phyloP scores from a whole-genome alignment of 192 early-diverging fungal species.

The Coemansia sp. region DNA sequence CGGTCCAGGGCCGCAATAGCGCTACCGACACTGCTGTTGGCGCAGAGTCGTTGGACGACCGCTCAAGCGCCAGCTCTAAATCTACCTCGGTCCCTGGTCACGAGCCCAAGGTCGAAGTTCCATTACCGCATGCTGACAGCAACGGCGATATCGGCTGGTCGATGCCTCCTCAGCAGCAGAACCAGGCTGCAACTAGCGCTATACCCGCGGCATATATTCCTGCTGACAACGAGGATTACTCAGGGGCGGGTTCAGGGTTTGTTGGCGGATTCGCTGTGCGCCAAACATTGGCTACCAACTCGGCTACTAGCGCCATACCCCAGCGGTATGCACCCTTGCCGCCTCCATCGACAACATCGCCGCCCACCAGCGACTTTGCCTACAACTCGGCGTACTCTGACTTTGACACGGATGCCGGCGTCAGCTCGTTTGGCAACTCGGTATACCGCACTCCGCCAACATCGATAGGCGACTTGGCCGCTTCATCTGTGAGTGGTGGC shows the following conservation, averaged over 20 bases:
- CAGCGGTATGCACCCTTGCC: conserved; percentile 4
- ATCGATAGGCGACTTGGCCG: conserved; percentile 42
- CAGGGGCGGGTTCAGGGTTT: conserved; percentile 33
- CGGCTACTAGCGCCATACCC: conserved; percentile 11
- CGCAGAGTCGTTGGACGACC: conserved; percentile 39
- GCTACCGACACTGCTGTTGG: conserved; percentile 45
- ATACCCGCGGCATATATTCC: background rate
- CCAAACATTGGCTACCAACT: conserved; percentile 8
- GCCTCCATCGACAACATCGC: conserved; percentile 6
- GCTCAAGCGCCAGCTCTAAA: conserved; percentile 33
- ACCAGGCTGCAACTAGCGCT: conserved; percentile 10
- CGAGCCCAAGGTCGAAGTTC: conserved; percentile 12
- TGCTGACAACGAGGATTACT: conserved; percentile 19
- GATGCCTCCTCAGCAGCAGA: conserved; percentile 16
- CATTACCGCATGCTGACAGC: conserved; percentile 5
- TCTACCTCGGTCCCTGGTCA: conserved; percentile 20
- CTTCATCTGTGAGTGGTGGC: conserved; percentile 14
- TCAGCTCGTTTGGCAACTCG: conserved; percentile 52
- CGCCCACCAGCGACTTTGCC: conserved; percentile 29
- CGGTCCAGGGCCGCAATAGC: conserved; percentile 20
- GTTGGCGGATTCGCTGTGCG: conserved; percentile 12
- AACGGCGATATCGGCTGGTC: conserved; percentile 41
- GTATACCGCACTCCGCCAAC: conserved; percentile 55
- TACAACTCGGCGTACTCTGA: conserved; percentile 43
- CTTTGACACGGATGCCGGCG: conserved; percentile 49